phyloP scores from a whole-genome alignment of 768 basidiomycete genomes.

The Hypholoma fasciculare region DNA sequence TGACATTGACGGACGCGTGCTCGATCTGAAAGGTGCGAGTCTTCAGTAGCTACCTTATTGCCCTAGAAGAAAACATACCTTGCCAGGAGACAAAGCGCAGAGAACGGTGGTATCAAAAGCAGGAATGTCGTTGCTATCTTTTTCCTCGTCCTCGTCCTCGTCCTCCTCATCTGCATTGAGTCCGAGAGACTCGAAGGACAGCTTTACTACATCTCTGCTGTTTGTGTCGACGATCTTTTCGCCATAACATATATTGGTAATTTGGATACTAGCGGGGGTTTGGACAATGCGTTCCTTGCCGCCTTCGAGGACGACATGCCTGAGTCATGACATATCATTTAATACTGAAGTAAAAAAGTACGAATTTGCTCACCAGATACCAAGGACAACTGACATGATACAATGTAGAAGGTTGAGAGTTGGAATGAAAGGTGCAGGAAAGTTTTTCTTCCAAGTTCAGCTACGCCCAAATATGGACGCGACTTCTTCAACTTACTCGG shows the following conservation, averaged over 20 bases:
- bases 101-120: constrained; percentile 54
- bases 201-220: constrained; percentile 67
- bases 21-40: constrained; percentile 56
- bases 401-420: constrained; percentile 7
- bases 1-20: constrained; percentile 69
- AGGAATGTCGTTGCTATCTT: constrained; percentile 29
- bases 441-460: constrained; percentile 17
- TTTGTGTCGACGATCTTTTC: constrained; percentile 64
- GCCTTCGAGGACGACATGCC: constrained; percentile 63
- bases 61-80: constrained; percentile 43
- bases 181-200: constrained; percentile 49
- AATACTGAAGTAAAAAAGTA: constrained; percentile 22
- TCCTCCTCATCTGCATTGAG: constrained; percentile 42
- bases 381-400: constrained; percentile 61
- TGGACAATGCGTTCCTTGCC: constrained; percentile 57
- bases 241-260: constrained; percentile 84
- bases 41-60: not conserved
- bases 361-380: constrained; percentile 55
- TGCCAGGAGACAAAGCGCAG: constrained; percentile 80
- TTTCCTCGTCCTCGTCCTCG: constrained; percentile 47
- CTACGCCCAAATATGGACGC: constrained; percentile 12
- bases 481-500: constrained; percentile 6
- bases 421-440: constrained; percentile 14
- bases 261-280: constrained; percentile 67
- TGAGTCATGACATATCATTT: constrained; percentile 24